These are phyloP conservation scores for Monosporascus cannonballus DNA, from an alignment of 2,329 filamentous ascomycete genomes.

Conservation along the genomic window DNA sequence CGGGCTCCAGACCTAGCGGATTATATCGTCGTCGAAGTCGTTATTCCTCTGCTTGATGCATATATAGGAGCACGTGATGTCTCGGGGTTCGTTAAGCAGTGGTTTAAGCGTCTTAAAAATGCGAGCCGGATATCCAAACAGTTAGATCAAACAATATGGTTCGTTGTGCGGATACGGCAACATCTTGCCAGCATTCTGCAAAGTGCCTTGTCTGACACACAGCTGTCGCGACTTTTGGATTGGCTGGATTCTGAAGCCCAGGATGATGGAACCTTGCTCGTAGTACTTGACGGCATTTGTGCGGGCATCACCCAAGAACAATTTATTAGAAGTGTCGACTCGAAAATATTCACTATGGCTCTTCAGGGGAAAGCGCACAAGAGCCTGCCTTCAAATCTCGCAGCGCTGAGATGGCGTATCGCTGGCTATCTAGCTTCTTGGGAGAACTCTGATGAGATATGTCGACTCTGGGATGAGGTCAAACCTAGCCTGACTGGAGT, in stretches of 20 bases:
- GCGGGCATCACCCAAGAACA: slow-evolving; percentile 29
- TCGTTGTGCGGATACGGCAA: slow-evolving; percentile 19
- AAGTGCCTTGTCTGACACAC: slow-evolving; percentile 28
- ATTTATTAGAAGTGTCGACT: slow-evolving; percentile 22
- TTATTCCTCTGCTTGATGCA: slow-evolving; percentile 34
- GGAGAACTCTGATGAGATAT: slow-evolving; percentile 17
- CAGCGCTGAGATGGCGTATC: slow-evolving; percentile 23
- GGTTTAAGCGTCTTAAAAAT: slow-evolving; percentile 25
- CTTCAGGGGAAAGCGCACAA: slow-evolving; percentile 17
- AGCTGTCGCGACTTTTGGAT: slow-evolving; percentile 30
- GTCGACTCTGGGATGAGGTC: slow-evolving; percentile 19
- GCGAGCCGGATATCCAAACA: slow-evolving; percentile 1
- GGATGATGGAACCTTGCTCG: slow-evolving; percentile 21
- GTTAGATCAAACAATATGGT: slow-evolving; percentile 20
- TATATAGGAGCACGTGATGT: slow-evolving; percentile 34
- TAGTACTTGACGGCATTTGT: slow-evolving; percentile 32
- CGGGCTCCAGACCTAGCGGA: slow-evolving; percentile 15
- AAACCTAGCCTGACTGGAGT: slow-evolving; percentile 17
- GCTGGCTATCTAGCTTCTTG: slow-evolving; percentile 20
- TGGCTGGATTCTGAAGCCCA: slow-evolving; percentile 21
- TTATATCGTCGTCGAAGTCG: slow-evolving; percentile 25
- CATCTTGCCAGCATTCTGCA: slow-evolving; percentile 26
- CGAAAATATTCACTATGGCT: slow-evolving; percentile 27
- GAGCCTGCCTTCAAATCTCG: slow-evolving; percentile 15
- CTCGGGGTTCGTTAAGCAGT: slow-evolving; percentile 31